Percentiles rank a stretch among this genome's conserved stretches.
phyloP scores from a whole-genome alignment of 768 basidiomycete genomes.

The Neoboletus brunneissimus region DNA sequence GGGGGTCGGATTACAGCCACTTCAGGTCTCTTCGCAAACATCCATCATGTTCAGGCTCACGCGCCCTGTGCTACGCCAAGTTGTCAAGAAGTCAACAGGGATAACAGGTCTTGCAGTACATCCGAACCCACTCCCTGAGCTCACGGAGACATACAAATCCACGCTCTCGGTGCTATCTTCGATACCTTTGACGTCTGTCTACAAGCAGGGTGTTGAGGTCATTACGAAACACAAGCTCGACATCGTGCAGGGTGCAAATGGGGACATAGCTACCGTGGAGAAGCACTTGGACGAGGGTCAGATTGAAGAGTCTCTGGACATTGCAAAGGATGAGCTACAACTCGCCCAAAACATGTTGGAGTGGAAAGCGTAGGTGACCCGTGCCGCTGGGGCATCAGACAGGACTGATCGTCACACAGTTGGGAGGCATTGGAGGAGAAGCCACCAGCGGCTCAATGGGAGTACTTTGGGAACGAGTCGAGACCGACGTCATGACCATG shows the following conservation, averaged over 20 bases:
- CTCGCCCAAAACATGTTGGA: conserved; percentile 83
- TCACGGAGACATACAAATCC: conserved; percentile 69
- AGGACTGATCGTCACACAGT: conserved; percentile 38
- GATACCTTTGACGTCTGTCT: conserved; percentile 81
- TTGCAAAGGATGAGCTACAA: conserved; percentile 78
- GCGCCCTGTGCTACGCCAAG: conserved; percentile 63
- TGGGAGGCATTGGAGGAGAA: conserved; percentile 89
- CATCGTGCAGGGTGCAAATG: conserved; percentile 66
- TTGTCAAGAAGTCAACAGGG: conserved; percentile 77
- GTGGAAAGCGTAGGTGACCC: conserved; percentile 85
- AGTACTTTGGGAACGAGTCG: conserved; percentile 64
- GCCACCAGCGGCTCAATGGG: conserved; percentile 83
- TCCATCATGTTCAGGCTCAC: conserved; percentile 71
- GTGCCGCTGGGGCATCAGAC: not conserved
- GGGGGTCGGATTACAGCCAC: conserved; percentile 3
- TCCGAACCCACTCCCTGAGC: conserved; percentile 76
- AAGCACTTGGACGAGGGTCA: conserved; percentile 77
- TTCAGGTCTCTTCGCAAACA: conserved; percentile 16
- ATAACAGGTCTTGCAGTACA: conserved; percentile 84
- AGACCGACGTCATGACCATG: conserved; percentile 35
- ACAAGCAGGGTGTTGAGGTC: conserved; percentile 85
- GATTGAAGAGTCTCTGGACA: conserved; percentile 80
- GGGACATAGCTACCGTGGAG: conserved; percentile 67
- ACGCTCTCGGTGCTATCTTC: conserved; percentile 67
- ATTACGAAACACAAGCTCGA: conserved; percentile 77